Base-by-base conservation (phyloP, 805 yeast genomes). In the Ogataea nonfermentans region DNA sequence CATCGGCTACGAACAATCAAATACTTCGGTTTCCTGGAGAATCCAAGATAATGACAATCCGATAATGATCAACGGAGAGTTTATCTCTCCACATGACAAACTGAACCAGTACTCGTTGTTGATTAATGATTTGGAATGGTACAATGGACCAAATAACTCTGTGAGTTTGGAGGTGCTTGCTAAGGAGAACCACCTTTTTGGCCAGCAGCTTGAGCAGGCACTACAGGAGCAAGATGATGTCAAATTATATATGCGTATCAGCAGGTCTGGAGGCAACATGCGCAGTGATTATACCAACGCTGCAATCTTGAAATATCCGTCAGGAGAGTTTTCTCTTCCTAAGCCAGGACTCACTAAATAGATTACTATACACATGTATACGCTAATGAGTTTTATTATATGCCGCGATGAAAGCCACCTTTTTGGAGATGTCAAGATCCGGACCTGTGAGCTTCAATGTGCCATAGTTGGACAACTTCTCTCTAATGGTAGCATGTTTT, bases 91-190 rank as follows among this genome's bases (percentile, higher is more conserved):
- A 2, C 47, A 56, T 38, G 62, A 58, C 22, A 52, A 49, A 16
- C 61, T 70, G 47, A 66, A 73, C 22, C 80, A 81, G 0, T 75
- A 71, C 37, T 82, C 95, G 1, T 59, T 89, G 32, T 54, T 89
- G 28, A 65, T 89, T 19, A 88, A 89, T 52, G 97, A 89, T 55
- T 65, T 89, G 13, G 96, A 89, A 59, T 65, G 80, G 15, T 85
- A 74, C 53, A 74, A 79, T 5, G 95, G 88, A 0, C 56, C 59
- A 3, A 64, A 69, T 5, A 60, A 67, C 3, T 57, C 71, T 1
- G 59, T 84, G 15, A 68, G 75, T 41, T 36, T 79, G 9, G 59
- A 58, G 5, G 47, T 52, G 1, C 39, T 78, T 37, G 49, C 68
- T 1, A 40, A 49, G 1, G 47, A 55, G 9, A 59, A 71, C 38